Percentiles rank a stretch among this genome's conserved stretches.
These are phyloP conservation scores for Stromatinia cepivora DNA, from an alignment of 2,329 filamentous ascomycete genomes.

Conservation along the genomic window DNA sequence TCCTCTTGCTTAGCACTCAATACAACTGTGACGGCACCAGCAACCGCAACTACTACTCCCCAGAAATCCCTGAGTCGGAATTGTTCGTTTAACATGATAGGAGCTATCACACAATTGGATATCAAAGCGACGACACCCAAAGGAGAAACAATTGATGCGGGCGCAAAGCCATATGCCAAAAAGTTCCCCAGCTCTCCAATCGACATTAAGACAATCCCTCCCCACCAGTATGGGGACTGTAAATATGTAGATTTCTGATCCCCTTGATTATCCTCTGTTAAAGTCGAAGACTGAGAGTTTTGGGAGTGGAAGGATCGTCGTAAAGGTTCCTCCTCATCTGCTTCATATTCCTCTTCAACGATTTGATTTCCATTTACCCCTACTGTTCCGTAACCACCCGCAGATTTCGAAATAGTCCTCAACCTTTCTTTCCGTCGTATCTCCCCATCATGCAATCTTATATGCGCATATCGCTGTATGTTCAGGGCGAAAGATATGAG, in stretches of 20 bases:
- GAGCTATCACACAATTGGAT: conserved; percentile 95
- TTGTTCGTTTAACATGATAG: conserved; percentile 86
- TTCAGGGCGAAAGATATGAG: conserved; percentile 95
- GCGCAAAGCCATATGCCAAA: conserved; percentile 94
- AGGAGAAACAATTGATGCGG: conserved; percentile 94
- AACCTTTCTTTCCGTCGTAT: conserved; percentile 57
- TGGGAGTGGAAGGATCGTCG: conserved; percentile 52
- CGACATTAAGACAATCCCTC: conserved; percentile 88
- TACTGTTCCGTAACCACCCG: conserved; percentile 47
- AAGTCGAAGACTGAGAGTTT: conserved; percentile 44
- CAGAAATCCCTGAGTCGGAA: conserved; percentile 84
- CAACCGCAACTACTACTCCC: conserved; percentile 84
- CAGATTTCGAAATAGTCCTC: conserved; percentile 48
- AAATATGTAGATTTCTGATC: conserved; percentile 66
- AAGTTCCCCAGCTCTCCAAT: conserved; percentile 96
- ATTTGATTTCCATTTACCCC: conserved; percentile 39
- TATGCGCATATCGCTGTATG: conserved; percentile 93
- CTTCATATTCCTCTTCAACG: conserved; percentile 34
- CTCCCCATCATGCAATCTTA: conserved; percentile 73
- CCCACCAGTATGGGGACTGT: conserved; percentile 93
- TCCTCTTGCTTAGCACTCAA: conserved; percentile 87
- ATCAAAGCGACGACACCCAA: conserved; percentile 95
- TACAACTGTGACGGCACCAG: conserved; percentile 87
- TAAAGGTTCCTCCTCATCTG: conserved; percentile 53
- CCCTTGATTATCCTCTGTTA: conserved; percentile 41